Conservation (phyloP, 257 asterid species). For the Agastache rugosa region DNA sequence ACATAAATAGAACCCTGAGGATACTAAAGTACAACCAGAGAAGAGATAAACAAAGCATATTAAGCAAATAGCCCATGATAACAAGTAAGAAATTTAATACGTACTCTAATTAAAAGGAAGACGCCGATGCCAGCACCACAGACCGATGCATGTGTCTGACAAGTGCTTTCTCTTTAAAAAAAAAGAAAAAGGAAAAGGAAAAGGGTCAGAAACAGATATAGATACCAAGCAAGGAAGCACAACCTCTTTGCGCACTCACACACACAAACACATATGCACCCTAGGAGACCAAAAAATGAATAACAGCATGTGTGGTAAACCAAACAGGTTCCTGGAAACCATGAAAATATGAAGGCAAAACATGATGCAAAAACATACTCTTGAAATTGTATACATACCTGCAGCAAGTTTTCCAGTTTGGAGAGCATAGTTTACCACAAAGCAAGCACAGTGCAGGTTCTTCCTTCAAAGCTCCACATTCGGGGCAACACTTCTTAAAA, state of each 20-base stretch:
- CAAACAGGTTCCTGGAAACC: neutral
- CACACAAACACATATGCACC: neutral
- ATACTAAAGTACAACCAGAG: constrained; percentile 21
- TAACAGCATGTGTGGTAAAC: neutral
- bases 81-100: constrained; percentile 31
- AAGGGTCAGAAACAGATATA: constrained; percentile 31
- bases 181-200: constrained; percentile 36
- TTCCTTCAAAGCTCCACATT: constrained; percentile 69
- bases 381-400: constrained; percentile 50
- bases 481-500: constrained; percentile 78
- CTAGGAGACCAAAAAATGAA: neutral
- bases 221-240: constrained; percentile 16
- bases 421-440: constrained; percentile 95
- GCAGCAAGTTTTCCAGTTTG: constrained; percentile 90
- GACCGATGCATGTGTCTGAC: constrained; percentile 76
- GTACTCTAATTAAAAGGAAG: constrained; percentile 86
- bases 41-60: constrained; percentile 22
- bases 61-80: constrained; percentile 14
- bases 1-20: constrained; percentile 23
- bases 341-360: neutral
- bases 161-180: constrained; percentile 64
- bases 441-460: constrained; percentile 93
- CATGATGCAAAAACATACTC: neutral
- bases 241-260: neutral
- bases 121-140: constrained; percentile 99